These are phyloP conservation scores for Cladosporium austrohemisphaericum DNA, from an alignment of 2,329 filamentous ascomycete species.

Conservation along the genomic window DNA sequence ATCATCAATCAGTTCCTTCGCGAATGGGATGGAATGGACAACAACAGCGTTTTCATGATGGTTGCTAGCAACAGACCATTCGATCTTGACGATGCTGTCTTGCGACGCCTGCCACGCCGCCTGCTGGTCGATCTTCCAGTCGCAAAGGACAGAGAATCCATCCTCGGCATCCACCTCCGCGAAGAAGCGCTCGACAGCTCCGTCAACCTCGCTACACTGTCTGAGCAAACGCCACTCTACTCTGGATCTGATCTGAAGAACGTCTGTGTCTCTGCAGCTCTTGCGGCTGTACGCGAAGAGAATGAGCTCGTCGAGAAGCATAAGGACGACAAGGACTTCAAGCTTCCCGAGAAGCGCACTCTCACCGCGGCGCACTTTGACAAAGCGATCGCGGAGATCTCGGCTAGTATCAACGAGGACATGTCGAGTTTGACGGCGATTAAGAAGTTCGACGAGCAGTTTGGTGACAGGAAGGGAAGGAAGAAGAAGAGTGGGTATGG, in stretches of 20 bases:
- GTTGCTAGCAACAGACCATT: constrained; percentile 94
- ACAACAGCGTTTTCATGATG: constrained; percentile 86
- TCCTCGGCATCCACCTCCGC: constrained; percentile 67
- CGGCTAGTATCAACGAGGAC: constrained; percentile 87
- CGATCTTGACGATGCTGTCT: constrained; percentile 84
- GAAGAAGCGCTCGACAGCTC: constrained; percentile 60
- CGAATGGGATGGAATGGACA: constrained; percentile 92
- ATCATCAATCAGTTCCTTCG: constrained; percentile 95
- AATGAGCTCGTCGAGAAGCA: constrained; percentile 40
- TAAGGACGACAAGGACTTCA: constrained; percentile 41
- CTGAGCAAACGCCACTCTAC: constrained; percentile 68
- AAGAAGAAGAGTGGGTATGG: constrained; percentile 38
- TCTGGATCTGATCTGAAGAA: constrained; percentile 84
- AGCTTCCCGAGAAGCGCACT: constrained; percentile 65
- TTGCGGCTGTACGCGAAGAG: constrained; percentile 76
- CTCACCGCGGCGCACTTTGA: constrained; percentile 73
- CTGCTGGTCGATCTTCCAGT: constrained; percentile 71
- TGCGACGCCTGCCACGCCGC: constrained; percentile 69
- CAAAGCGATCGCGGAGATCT: constrained; percentile 80
- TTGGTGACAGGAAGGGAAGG: constrained; percentile 72
- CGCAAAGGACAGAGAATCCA: constrained; percentile 61
- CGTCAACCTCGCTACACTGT: constrained; percentile 61
- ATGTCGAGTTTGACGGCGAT: constrained; percentile 85
- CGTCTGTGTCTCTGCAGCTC: constrained; percentile 71
- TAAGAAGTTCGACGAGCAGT: constrained; percentile 92